Evolutionary conservation across 805 yeast genomes (phyloP).

Genomic region (Teunomyces gatunensis): DNA sequence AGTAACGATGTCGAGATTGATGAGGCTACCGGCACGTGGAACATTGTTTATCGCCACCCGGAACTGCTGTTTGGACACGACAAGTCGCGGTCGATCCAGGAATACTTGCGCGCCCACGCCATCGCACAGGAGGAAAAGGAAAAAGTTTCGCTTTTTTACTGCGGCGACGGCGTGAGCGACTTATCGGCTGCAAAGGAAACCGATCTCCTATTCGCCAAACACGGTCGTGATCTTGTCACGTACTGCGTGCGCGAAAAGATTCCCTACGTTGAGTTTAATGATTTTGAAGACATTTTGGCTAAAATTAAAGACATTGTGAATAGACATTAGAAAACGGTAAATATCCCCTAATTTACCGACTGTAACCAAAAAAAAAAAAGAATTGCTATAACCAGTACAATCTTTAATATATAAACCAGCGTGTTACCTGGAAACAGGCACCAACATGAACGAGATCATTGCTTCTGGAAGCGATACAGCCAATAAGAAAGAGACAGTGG

Average conservation of each 20-base stretch:
- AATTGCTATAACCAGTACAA: background rate
- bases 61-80: slow-evolving; percentile 92
- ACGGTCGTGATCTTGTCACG: slow-evolving; percentile 83
- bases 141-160: slow-evolving; percentile 66
- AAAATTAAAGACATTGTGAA: slow-evolving; percentile 54
- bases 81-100: slow-evolving; percentile 76
- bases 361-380: background rate
- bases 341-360: background rate
- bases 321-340: background rate
- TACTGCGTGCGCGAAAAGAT: slow-evolving; percentile 79
- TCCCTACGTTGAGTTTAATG: slow-evolving; percentile 79
- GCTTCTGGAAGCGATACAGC: background rate
- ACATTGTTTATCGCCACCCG: slow-evolving; percentile 75
- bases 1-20: slow-evolving; percentile 69
- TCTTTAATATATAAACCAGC: background rate
- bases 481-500: background rate
- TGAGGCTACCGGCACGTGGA: slow-evolving; percentile 61
- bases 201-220: slow-evolving; percentile 87
- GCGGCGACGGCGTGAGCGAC: slow-evolving; percentile 98
- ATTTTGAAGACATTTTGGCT: slow-evolving; percentile 70
- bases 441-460: background rate
- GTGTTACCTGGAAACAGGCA: background rate
- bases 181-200: slow-evolving; percentile 94
- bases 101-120: slow-evolving; percentile 34
- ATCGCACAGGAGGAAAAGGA: slow-evolving; percentile 17